Evolutionary conservation across 2,329 filamentous ascomycete genomes (phyloP).

Genomic region (Zalaria obscura): DNA sequence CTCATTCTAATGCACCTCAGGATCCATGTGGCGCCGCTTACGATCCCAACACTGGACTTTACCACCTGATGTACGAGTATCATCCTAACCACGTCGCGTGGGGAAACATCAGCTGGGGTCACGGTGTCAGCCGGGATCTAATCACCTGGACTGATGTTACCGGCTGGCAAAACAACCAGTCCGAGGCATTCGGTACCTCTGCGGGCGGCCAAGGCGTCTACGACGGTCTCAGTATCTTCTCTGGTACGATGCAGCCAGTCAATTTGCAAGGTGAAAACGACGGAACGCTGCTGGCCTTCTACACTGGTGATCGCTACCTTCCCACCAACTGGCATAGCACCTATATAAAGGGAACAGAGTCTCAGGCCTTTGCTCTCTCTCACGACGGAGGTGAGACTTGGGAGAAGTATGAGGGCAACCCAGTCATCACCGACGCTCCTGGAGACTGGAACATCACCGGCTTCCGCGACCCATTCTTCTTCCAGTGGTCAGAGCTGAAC

Average conservation of each 20-base stretch:
- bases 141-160: constrained; percentile 30
- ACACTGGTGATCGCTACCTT: constrained; percentile 31
- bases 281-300: constrained; percentile 31
- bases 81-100: constrained; percentile 33
- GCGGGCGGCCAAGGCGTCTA: constrained; percentile 29
- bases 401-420: constrained; percentile 31
- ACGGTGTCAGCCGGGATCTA: constrained; percentile 36
- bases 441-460: constrained; percentile 31
- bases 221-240: constrained; percentile 39
- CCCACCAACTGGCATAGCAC: constrained; percentile 31
- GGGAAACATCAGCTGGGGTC: constrained; percentile 37
- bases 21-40: constrained; percentile 38
- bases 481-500: constrained; percentile 20
- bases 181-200: constrained; percentile 19
- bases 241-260: constrained; percentile 34
- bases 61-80: constrained; percentile 42
- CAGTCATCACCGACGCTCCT: constrained; percentile 27
- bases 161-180: constrained; percentile 30
- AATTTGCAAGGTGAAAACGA: constrained; percentile 32
- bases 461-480: constrained; percentile 23
- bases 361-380: constrained; percentile 30
- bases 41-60: constrained; percentile 31
- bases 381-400: constrained; percentile 33
- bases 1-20: constrained; percentile 11
- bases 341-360: constrained; percentile 31